These are phyloP conservation scores for Wickerhamomyces ciferrii DNA, from an alignment of 805 yeast species.

Conservation along the genomic window DNA sequence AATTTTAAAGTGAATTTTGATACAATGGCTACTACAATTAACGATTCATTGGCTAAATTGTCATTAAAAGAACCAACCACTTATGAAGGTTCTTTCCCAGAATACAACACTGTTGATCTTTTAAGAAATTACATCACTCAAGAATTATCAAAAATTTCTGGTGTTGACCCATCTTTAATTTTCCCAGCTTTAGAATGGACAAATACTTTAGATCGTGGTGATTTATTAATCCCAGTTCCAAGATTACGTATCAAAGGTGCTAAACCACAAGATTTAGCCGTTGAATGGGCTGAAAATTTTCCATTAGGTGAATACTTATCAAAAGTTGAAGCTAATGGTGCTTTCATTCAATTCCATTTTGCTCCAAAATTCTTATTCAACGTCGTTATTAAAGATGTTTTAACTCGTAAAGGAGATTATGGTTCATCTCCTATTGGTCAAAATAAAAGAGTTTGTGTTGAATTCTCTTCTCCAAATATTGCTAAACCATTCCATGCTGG, in stretches of 20 bases:
- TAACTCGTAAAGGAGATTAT: conserved; percentile 51
- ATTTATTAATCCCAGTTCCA: conserved; percentile 87
- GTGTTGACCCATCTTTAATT: conserved; percentile 64
- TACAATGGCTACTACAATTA: conserved; percentile 19
- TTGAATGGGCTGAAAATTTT: conserved; percentile 74
- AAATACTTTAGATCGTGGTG: conserved; percentile 83
- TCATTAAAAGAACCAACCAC: conserved; percentile 36
- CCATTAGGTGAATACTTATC: conserved; percentile 65
- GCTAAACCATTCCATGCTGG: conserved; percentile 99
- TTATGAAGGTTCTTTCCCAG: conserved; percentile 63
- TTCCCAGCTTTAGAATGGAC: conserved; percentile 89
- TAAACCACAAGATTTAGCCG: conserved; percentile 69
- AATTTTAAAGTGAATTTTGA: not conserved
- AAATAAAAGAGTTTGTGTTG: conserved; percentile 70
- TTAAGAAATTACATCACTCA: conserved; percentile 85
- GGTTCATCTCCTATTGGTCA: conserved; percentile 75
- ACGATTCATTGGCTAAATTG: conserved; percentile 27
- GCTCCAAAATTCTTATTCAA: conserved; percentile 59
- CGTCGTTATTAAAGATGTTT: conserved; percentile 64
- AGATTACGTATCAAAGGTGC: conserved; percentile 81
- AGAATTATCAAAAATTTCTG: conserved; percentile 68
- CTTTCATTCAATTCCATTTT: conserved; percentile 87
- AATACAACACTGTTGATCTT: conserved; percentile 75
- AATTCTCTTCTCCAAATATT: conserved; percentile 95
- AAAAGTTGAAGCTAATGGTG: conserved; percentile 78